phyloP scores from a whole-genome alignment of 1,139 yeast genomes.

The Taphrina pruni region DNA sequence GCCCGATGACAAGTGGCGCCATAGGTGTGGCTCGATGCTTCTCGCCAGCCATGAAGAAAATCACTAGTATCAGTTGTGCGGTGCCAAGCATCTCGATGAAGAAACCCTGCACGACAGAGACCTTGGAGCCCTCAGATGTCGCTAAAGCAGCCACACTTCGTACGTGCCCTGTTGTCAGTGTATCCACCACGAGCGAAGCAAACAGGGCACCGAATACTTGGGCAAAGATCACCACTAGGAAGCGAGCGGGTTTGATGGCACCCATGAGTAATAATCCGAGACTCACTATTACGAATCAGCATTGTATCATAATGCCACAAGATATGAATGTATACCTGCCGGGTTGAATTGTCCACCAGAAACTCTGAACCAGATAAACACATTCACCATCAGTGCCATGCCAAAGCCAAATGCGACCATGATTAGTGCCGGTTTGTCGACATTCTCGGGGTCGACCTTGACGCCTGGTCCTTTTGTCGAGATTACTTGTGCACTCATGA shows the following conservation, averaged over 20 bases:
- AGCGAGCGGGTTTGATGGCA: constrained; percentile 77
- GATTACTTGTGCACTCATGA: constrained; percentile 64
- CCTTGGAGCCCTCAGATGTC: constrained; percentile 43
- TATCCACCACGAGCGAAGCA: constrained; percentile 73
- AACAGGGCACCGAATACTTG: constrained; percentile 88
- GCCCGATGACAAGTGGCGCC: constrained; percentile 50
- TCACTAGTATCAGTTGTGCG: constrained; percentile 72
- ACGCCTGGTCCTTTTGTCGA: constrained; percentile 12
- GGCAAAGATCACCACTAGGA: constrained; percentile 65
- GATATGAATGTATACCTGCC: background rate
- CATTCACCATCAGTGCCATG: constrained; percentile 78
- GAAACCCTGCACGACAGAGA: constrained; percentile 63
- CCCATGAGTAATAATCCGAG: constrained; percentile 67
- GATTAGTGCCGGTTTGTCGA: constrained; percentile 60
- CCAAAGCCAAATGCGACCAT: constrained; percentile 82
- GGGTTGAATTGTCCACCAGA: constrained; percentile 69
- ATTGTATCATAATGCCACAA: background rate
- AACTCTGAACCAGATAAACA: constrained; percentile 75
- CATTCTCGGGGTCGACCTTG: constrained; percentile 10
- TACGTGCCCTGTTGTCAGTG: constrained; percentile 28
- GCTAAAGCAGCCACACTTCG: constrained; percentile 15
- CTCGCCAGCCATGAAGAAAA: constrained; percentile 82
- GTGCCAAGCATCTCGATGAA: constrained; percentile 84
- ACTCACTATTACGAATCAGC: constrained; percentile 14
- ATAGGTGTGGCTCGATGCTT: constrained; percentile 55